A percentile compares a stretch with the other conserved stretches of the same genome.
These are phyloP conservation scores for Drechslerella coelobrocha DNA, from an alignment of 2,329 filamentous ascomycete species.

Conservation along the genomic window DNA sequence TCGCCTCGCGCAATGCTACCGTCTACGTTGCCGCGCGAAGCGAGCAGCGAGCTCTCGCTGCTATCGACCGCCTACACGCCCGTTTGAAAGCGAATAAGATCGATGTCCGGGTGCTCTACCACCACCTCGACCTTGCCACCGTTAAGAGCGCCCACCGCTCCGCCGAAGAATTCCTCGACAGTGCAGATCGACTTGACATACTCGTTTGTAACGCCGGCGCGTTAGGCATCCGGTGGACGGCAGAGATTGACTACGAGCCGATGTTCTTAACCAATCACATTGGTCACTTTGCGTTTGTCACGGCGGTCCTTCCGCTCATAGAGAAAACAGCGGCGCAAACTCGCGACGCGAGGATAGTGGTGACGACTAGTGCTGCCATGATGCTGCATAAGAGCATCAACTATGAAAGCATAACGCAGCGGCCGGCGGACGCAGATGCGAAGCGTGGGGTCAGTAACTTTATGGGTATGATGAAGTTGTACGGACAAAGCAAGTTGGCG, in stretches of 20 bases:
- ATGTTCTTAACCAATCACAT: conserved; percentile 64
- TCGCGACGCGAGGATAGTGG: conserved; percentile 53
- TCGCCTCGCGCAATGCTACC: conserved; percentile 51
- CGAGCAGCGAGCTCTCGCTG: conserved; percentile 57
- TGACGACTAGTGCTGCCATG: conserved; percentile 55
- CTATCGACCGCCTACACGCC: conserved; percentile 56
- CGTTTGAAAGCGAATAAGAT: conserved; percentile 41
- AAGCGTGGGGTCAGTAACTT: conserved; percentile 24
- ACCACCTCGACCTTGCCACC: conserved; percentile 62
- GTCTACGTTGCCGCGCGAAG: conserved; percentile 51
- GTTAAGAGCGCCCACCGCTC: conserved; percentile 60
- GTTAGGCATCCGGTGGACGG: conserved; percentile 58
- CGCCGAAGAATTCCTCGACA: conserved; percentile 57
- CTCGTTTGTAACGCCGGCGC: conserved; percentile 62
- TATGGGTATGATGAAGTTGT: conserved; percentile 57
- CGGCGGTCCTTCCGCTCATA: conserved; percentile 54
- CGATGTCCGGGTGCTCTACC: conserved; percentile 55
- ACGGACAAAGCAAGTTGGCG: conserved; percentile 63
- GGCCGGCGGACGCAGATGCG: conserved; percentile 23
- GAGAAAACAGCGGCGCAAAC: conserved; percentile 53
- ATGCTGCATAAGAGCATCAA: conserved; percentile 56
- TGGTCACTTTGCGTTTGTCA: conserved; percentile 61
- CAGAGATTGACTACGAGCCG: conserved; percentile 60
- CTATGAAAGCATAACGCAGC: conserved; percentile 35
- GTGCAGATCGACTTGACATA: conserved; percentile 59